A percentile compares a stretch with the other conserved stretches of the same genome.
Evolutionary conservation across 176 grass and related monocot species (phyloP).

Genomic region (Musa troglodytarum): DNA sequence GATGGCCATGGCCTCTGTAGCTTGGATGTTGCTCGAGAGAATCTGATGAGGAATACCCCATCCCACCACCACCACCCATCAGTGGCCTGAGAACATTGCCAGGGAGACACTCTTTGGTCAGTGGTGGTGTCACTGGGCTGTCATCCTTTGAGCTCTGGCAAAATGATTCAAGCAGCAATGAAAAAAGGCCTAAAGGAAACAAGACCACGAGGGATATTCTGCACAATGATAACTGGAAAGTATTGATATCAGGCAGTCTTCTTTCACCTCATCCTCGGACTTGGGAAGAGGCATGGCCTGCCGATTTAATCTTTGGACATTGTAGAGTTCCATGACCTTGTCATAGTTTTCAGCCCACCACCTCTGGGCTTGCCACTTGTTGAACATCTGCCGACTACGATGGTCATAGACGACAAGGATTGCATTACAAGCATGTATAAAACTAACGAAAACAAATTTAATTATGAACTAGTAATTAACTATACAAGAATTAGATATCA

Average conservation of each 20-base stretch:
- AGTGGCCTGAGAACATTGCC: slow-evolving; percentile 28
- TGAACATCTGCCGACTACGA: slow-evolving; percentile 83
- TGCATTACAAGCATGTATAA: background rate
- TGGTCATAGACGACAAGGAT: slow-evolving; percentile 3
- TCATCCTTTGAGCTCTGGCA: slow-evolving; percentile 55
- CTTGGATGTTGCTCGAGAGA: slow-evolving; percentile 48
- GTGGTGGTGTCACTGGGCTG: slow-evolving; percentile 66
- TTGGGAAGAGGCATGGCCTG: slow-evolving; percentile 69
- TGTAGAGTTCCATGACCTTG: slow-evolving; percentile 95
- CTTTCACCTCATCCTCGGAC: slow-evolving; percentile 70
- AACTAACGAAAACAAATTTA: background rate
- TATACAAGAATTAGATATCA: background rate
- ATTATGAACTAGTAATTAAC: background rate
- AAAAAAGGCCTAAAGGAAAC: slow-evolving; percentile 1
- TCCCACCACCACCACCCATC: slow-evolving; percentile 27
- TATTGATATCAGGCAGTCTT: background rate
- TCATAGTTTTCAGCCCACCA: slow-evolving; percentile 99
- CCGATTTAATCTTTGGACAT: slow-evolving; percentile 81
- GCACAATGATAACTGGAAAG: background rate
- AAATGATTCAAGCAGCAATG: background rate
- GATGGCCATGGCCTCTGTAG: slow-evolving; percentile 22
- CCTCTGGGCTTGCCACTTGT: slow-evolving; percentile 94
- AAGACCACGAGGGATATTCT: background rate
- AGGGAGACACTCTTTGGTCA: slow-evolving; percentile 64
- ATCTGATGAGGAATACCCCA: slow-evolving; percentile 77